Evolutionary conservation across 352 stramenopile genomes (phyloP), one percentile per base, ranked within the genome.

Genomic region (Phytophthora pistaciae): DNA sequence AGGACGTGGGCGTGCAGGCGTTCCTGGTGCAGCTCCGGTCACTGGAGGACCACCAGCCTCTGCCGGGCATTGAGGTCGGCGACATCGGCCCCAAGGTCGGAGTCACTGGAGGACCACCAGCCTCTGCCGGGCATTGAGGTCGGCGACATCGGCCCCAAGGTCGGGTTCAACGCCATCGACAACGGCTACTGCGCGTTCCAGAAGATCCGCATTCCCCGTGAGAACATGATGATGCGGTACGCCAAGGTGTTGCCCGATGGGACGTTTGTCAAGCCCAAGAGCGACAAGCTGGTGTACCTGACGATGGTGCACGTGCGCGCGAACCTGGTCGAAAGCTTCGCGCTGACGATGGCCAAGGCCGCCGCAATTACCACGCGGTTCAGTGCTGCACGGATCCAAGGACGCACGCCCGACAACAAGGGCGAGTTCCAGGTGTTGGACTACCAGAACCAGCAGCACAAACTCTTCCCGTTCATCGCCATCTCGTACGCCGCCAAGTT

Each of bases 231-330:
- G 56, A 71, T 75, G 68, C 55, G 68, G 8, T 75, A 71, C 9
- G 62, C 68, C 10, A 70, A 76, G 25, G 85, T 92, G 42, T 25
- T 87, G 9, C 75, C 81, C 0, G 79, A 92, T 21, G 85, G 85
- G 31, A 84, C 75, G 14, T 91, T 82, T 48, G 59, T 87, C n/a
- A 76, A 87, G 78, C 83, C 83, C 1, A 79, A 85, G 78, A 88
- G 77, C 64, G 79, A 89, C 68, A 89, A 90, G 65, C 70, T 91
- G 23, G 79, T 87, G 48, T 91, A 90, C 60, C 46, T 90, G 9
- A 90, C 82, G 0, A 88, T 87, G 80, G 72, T 85, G 9, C 56
- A 78, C 0, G 66, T 88, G 1, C 76, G 82, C 2, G 77, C 80
- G 13, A 64, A 53, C 7, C 20, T 75, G 42, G 33, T 75, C n/a